Evolutionary conservation across 352 stramenopile genomes (phyloP), one percentile per base, ranked within the genome.

Genomic region (Phytopythium helicoides): DNA sequence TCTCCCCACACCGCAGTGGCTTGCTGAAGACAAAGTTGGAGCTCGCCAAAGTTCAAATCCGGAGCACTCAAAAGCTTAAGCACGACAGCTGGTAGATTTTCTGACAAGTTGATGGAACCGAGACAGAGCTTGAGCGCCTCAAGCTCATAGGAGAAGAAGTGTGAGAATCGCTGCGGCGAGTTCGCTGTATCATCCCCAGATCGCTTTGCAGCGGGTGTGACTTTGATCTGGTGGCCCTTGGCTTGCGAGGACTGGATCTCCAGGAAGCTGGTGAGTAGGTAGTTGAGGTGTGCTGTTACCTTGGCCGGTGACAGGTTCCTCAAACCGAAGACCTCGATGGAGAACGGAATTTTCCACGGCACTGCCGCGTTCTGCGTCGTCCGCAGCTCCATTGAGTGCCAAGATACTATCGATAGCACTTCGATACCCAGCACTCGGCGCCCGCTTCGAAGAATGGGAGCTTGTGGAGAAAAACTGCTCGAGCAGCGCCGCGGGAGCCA

Each of bases 81-180:
- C 31, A 60, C 18, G 14, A 66, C 64, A 7, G 58, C 35, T 1
- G 60, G 52, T 3, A 68, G 25, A 4, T 59, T 33, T 9, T 44
- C 41, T 8, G 59, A 72, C 19, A 68, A 28, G 26, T 53, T 18
- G 28, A 68, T 58, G 16, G 52, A 62, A 4, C 64, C 64, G 14
- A 68, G 42, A 53, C 64, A 72, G 23, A 71, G 42, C 35, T 72
- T 54, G 36, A 68, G 54, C n/a, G 55, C 62, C 42, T 68, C 64
- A n/a, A 66, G 39, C 28, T 68, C 60, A 52, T 68, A 68, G 33
- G 44, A 47, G 35, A 72, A 72, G 48, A 62, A 68, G n/a, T 71
- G 58, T 35, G 46, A 31, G 33, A 31, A 52, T 15, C 62, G 51
- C 16, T 67, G 56, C 7, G 52, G 37, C n/a, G 40, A 12, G 5